Percentiles rank a stretch among this genome's conserved stretches.
phyloP scores from a whole-genome alignment of 208 protist species.

The Wallacemonas sp. region DNA sequence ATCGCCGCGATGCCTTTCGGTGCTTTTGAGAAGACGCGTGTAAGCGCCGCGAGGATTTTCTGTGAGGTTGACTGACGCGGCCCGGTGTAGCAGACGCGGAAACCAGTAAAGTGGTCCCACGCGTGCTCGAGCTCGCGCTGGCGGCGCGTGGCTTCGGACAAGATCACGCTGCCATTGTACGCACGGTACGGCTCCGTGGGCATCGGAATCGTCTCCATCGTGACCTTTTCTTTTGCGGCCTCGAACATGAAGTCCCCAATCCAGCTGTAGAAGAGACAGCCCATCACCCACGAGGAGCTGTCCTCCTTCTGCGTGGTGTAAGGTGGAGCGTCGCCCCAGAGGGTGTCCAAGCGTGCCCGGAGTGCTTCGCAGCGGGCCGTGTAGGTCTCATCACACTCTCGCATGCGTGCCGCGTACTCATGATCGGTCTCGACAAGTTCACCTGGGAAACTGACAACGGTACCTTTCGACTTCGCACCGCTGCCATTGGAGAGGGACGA shows the following conservation, averaged over 20 bases:
- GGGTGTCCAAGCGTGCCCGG: slow-evolving; percentile 13
- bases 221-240: slow-evolving; percentile 31
- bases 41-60: neutral
- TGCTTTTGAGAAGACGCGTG: neutral
- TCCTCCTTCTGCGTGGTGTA: slow-evolving; percentile 32
- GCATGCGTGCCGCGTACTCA: slow-evolving; percentile 1
- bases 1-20: slow-evolving; percentile 2
- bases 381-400: neutral
- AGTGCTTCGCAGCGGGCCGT: neutral
- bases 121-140: slow-evolving; percentile 26
- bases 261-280: slow-evolving; percentile 38
- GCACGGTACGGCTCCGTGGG: slow-evolving; percentile 17
- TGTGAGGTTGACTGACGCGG: too few species aligned
- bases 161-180: slow-evolving; percentile 14
- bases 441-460: too few species aligned
- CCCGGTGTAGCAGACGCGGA: too few species aligned
- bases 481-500: neutral
- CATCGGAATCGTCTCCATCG: slow-evolving; percentile 21
- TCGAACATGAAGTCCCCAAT: slow-evolving; percentile 26
- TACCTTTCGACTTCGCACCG: neutral
- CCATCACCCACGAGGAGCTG: slow-evolving; percentile 4
- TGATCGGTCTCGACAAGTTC: neutral
- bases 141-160: slow-evolving; percentile 18
- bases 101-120: slow-evolving; percentile 40
- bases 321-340: slow-evolving; percentile 22